Conservation (phyloP, 2,329 filamentous ascomycete species). For the Arthroderma sp. region DNA sequence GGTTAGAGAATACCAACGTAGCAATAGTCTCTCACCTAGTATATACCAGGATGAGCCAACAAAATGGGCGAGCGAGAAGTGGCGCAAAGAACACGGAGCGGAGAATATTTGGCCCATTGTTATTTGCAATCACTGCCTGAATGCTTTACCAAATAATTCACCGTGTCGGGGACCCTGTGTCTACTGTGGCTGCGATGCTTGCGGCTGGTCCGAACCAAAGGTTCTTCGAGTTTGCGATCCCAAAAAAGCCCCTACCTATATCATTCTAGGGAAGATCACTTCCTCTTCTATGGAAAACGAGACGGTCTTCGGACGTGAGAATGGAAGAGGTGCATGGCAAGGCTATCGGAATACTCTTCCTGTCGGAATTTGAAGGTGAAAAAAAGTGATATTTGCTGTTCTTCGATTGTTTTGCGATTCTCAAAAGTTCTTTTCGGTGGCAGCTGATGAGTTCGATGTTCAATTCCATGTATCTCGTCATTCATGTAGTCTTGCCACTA, state of each 20-base stretch:
- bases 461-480: too few relatives aligned
- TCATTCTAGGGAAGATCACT: neutral
- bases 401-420: too few relatives aligned
- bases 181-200: neutral
- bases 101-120: neutral
- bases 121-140: constrained; percentile 7
- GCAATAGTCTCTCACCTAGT: neutral
- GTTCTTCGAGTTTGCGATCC: constrained; percentile 1
- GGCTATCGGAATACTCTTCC: too few relatives aligned
- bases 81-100: neutral
- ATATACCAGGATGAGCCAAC: neutral
- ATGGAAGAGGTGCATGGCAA: too few relatives aligned
- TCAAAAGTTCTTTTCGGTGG: too few relatives aligned
- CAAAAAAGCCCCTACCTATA: neutral
- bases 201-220: neutral
- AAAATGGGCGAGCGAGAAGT: neutral
- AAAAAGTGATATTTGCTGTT: too few relatives aligned
- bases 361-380: too few relatives aligned
- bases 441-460: too few relatives aligned
- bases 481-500: too few relatives aligned
- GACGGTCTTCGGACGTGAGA: neutral
- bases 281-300: neutral
- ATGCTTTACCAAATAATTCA: neutral
- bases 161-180: neutral
- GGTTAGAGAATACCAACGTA: too few relatives aligned